Percentiles rank a stretch among this genome's conserved stretches.
Conservation (phyloP, 805 yeast genomes). For the Priceomyces castillae region DNA sequence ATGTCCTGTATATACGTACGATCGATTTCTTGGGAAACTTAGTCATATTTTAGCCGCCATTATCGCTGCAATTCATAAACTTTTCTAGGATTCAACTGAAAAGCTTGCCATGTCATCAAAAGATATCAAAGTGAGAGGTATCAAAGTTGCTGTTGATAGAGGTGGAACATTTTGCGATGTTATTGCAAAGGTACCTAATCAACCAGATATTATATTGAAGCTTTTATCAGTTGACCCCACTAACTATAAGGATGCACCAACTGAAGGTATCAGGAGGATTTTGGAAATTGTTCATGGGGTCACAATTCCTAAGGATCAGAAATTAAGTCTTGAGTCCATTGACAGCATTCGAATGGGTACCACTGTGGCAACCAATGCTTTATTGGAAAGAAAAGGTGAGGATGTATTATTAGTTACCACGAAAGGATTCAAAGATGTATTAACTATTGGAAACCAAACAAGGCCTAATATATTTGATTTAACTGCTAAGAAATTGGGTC, state of each 20-base stretch:
- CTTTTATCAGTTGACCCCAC: constrained; percentile 84
- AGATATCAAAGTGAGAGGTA: constrained; percentile 4
- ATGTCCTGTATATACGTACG: no score
- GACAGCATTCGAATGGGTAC: constrained; percentile 82
- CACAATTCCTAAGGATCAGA: constrained; percentile 30
- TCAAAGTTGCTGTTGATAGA: constrained; percentile 23
- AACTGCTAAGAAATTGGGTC: constrained; percentile 63
- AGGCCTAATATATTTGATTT: constrained; percentile 85
- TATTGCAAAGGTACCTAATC: constrained; percentile 46
- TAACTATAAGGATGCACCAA: constrained; percentile 86
- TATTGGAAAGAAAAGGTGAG: constrained; percentile 87
- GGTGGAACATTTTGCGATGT: constrained; percentile 28
- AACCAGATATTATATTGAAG: constrained; percentile 57
- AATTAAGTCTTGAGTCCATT: constrained; percentile 53
- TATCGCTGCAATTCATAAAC: no score
- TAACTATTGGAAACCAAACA: constrained; percentile 83
- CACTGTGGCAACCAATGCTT: constrained; percentile 90
- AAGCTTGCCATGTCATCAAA: constrained; percentile 1
- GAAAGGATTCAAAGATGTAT: constrained; percentile 77
- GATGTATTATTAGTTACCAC: constrained; percentile 79
- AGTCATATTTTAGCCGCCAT: no score
- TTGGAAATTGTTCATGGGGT: constrained; percentile 57
- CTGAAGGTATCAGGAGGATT: constrained; percentile 84
- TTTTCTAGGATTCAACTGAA: no score
- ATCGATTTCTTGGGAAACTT: no score